phyloP scores from a whole-genome alignment of 768 basidiomycete genomes.

The Gymnopilus junonius region DNA sequence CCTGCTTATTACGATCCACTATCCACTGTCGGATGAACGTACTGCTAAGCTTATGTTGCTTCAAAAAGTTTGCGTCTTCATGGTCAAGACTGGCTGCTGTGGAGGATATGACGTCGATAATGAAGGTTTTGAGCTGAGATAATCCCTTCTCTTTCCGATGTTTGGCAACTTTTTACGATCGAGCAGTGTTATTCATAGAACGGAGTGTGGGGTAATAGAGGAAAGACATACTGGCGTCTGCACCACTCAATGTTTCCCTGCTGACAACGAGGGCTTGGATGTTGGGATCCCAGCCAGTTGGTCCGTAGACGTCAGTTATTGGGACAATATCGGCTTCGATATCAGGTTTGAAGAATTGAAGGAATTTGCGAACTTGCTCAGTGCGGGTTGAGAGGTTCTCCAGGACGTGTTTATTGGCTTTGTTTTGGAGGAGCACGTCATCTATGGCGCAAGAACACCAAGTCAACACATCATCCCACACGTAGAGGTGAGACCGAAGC shows the following conservation, averaged over 20 bases:
- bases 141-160: slow-evolving; percentile 60
- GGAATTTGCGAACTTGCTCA: slow-evolving; percentile 64
- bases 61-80: slow-evolving; percentile 70
- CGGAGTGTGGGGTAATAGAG: neutral
- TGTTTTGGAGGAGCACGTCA: slow-evolving; percentile 70
- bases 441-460: slow-evolving; percentile 42
- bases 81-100: slow-evolving; percentile 60
- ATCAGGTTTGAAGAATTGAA: slow-evolving; percentile 69
- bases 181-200: neutral
- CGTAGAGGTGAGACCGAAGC: slow-evolving; percentile 20
- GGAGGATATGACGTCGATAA: slow-evolving; percentile 90
- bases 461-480: slow-evolving; percentile 10
- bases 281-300: slow-evolving; percentile 84
- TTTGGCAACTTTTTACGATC: slow-evolving; percentile 56
- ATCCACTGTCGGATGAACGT: slow-evolving; percentile 94
- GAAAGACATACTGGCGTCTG: slow-evolving; percentile 62
- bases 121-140: slow-evolving; percentile 64
- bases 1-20: slow-evolving; percentile 36
- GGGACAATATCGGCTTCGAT: slow-evolving; percentile 72
- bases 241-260: slow-evolving; percentile 84
- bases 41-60: slow-evolving; percentile 90
- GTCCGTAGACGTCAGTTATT: slow-evolving; percentile 88
- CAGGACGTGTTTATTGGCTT: slow-evolving; percentile 69
- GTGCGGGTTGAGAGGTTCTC: slow-evolving; percentile 64
- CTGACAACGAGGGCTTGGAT: slow-evolving; percentile 94